Evolutionary conservation across 202 grass and related monocot genomes (phyloP), one percentile per base, ranked within the genome.

Genomic region (Hordeum pubiflorum): DNA sequence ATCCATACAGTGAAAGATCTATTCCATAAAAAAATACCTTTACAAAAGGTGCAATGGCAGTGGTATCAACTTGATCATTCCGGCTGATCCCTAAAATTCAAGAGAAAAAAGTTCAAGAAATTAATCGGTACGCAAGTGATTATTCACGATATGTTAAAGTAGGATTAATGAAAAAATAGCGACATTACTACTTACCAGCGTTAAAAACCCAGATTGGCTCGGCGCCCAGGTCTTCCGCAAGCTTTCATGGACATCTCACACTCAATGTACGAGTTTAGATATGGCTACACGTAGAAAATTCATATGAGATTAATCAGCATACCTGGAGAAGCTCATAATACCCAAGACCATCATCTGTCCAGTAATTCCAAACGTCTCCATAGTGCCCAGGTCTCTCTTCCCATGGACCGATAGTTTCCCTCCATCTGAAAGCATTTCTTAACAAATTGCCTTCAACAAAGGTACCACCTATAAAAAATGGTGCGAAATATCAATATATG

Each of bases 291-390:
- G 23, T 83, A 17, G 38, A 37, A 81, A 50, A 59, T 0, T 31
- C 3, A 63, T 32, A 70, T n/a, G 17, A 26, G 3, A 91, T 74
- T 52, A 62, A 91, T 24, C 58, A 69, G 82, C n/a, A 54, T 74
- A 91, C 93, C 90, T 79, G 88, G 52, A 97, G 93, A 83, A 89
- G 89, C 75, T 97, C 93, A 22, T 80, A 88, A 82, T 89, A 97
- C 33, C 93, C 93, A 17, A 97, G 86, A 23, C 86, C 93, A 85
- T 92, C 90, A 66, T 97, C 93, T 13, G 88, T 97, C 93, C 88
- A 97, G 56, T 97, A 97, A 63, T 90, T 85, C 88, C 88, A 97
- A 67, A 86, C 78, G 59, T 97, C 90, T 20, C 90, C 93, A 85
- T 83, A 97, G 79, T 95, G 93, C 38, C 91, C 91, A 74, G 91